Evolutionary conservation across 345 rosid species (phyloP).

Genomic region (Litchi chinensis): DNA sequence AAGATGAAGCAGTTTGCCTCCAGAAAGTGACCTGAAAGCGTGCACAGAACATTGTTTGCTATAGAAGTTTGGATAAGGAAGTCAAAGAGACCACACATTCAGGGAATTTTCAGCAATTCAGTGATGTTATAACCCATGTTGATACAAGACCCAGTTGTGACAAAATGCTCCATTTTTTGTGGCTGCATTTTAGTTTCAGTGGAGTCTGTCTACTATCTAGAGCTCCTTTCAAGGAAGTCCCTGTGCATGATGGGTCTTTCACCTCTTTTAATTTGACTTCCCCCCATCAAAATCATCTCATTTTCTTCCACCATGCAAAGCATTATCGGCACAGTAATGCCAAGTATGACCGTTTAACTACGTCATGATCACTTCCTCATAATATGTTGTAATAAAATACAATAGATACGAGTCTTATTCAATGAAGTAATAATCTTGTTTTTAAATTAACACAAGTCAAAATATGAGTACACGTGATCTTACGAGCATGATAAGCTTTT

Average conservation of each 20-base stretch:
- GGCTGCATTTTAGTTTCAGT: slow-evolving; percentile 3
- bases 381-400: too few species aligned
- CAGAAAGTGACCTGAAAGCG: slow-evolving; percentile 15
- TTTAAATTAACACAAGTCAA: too few species aligned
- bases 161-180: not conserved
- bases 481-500: too few species aligned
- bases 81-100: slow-evolving; percentile 16
- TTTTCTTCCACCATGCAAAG: slow-evolving; percentile 6
- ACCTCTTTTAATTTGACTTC: not conserved
- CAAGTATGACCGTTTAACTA: too few species aligned
- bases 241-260: not conserved
- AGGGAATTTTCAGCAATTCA: slow-evolving; percentile 1
- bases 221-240: slow-evolving; percentile 1
- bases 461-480: too few species aligned
- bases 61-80: slow-evolving; percentile 19
- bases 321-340: not conserved
- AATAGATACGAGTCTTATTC: too few species aligned
- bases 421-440: too few species aligned
- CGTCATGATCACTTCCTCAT: too few species aligned
- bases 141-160: not conserved
- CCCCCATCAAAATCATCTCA: not conserved
- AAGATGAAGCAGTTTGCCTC: not conserved
- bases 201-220: not conserved
- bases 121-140: not conserved
- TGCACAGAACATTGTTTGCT: not conserved